Base-by-base conservation (phyloP, 306 rosid genomes). In the Gynostemma pentaphyllum region DNA sequence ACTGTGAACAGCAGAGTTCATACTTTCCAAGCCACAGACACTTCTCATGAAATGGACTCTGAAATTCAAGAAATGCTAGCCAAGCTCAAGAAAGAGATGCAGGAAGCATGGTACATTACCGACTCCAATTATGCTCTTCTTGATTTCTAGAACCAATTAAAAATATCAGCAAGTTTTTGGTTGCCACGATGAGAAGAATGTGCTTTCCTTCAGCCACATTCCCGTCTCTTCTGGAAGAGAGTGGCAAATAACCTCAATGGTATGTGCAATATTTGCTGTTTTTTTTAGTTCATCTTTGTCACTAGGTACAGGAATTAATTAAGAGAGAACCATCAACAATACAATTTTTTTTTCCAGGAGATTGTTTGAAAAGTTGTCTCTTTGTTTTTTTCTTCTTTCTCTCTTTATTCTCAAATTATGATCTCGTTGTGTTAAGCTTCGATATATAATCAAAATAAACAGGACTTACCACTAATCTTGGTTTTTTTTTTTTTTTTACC, bases 1-100 rank as follows among this genome's bases (percentile, higher is more conserved):
- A 62, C 78, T 1, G 80, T 85, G 5, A 79, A 88, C 82, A 88
- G 88, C 40, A 59, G 66, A 29, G 57, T 85, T 64, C 95, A 85
- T 52, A 46, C 80, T 47, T 91, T 90, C 77, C 90, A 80, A 72
- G 95, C 96, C 23, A 90, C 87, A 71, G 87, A 90, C 70, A 74
- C 61, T 26, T 79, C 79, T 53, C 95, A 87, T 61, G 85, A 85
- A 66, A 75, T 72, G 75, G 79, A 82, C 75, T 54, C 66, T 10
- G 95, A 82, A 70, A 85, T 90, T 79, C 96, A 82, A 71, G 78
- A 74, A 63, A 80, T 81, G 91, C 76, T 90, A 37, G 64, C 67
- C 18, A 64, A 83, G 70, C 75, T 87, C 16, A 80, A 77, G 68
- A 57, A 60, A 74, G 73, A 68, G 74, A 80, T 85, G 92, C 69